phyloP scores from a whole-genome alignment of 176 grass and related monocot genomes.

The Puccinellia tenuiflora region DNA sequence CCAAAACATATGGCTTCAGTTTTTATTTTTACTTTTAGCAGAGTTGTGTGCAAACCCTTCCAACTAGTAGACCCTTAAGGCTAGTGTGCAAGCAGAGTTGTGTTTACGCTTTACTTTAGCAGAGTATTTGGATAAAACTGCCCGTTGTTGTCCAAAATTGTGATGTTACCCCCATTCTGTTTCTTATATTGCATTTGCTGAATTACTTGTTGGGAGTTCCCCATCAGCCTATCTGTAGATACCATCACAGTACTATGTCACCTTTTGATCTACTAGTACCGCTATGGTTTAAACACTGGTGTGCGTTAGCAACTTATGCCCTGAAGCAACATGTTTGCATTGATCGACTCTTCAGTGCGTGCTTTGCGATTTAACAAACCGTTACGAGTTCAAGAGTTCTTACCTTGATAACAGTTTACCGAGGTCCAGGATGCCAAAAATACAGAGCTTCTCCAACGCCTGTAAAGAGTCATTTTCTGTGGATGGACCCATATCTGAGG shows the following conservation, averaged over 20 bases:
- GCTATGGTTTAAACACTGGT: neutral
- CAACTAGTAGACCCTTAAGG: no score
- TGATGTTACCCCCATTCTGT: no score
- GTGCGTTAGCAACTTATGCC: neutral
- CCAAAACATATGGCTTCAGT: no score
- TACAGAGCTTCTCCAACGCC: conserved; percentile 50
- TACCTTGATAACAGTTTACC: neutral
- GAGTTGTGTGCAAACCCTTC: no score
- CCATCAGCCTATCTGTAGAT: neutral
- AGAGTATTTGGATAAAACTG: no score
- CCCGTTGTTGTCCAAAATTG: no score
- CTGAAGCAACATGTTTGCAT: neutral
- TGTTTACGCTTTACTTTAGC: no score
- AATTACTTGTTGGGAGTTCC: neutral
- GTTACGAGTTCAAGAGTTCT: neutral
- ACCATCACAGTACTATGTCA: neutral
- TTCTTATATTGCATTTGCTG: neutral
- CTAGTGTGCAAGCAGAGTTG: no score
- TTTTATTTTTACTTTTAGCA: no score
- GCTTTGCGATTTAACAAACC: neutral
- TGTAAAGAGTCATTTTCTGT: conserved; percentile 63
- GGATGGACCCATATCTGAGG: conserved; percentile 65
- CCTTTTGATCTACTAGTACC: neutral
- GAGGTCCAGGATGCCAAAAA: conserved; percentile 60
- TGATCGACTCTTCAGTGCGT: neutral